These are phyloP conservation scores for Trichophyton benhamiae DNA, from an alignment of 2,329 filamentous ascomycete genomes.

Conservation along the genomic window DNA sequence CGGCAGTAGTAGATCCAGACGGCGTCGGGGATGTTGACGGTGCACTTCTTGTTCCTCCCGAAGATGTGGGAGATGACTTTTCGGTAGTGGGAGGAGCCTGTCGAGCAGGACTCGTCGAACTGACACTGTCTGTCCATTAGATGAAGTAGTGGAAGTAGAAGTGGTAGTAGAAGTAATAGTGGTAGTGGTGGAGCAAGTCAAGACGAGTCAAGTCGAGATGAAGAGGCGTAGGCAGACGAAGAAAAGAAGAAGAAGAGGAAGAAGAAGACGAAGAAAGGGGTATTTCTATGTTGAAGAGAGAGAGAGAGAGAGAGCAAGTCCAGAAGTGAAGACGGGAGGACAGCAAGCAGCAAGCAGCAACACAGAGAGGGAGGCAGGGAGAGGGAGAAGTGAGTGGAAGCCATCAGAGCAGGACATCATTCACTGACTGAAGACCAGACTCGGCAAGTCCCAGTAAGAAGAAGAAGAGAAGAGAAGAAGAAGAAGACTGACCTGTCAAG, in stretches of 20 bases:
- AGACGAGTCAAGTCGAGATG: not conserved
- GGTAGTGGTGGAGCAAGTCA: not conserved
- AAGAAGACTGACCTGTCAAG: not conserved
- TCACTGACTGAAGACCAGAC: too few species aligned
- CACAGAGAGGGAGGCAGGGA: too few species aligned
- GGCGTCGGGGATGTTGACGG: constrained; percentile 53
- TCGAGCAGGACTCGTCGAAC: constrained; percentile 16
- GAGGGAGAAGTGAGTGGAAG: too few species aligned
- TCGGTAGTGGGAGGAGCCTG: constrained; percentile 40
- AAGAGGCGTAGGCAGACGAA: too few species aligned
- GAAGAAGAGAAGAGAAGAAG: too few species aligned
- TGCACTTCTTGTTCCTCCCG: constrained; percentile 69
- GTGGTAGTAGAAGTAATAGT: not conserved
- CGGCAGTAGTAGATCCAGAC: constrained; percentile 69
- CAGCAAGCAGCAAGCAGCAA: too few species aligned
- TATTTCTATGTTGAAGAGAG: too few species aligned
- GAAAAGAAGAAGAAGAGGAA: not conserved
- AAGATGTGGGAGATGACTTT: constrained; percentile 75
- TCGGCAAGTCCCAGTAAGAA: too few species aligned
- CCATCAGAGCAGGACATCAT: too few species aligned
- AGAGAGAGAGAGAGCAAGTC: too few species aligned
- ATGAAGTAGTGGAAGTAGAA: not conserved
- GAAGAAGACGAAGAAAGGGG: not conserved
- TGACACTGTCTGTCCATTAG: constrained; percentile 9
- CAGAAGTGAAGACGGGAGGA: too few species aligned